phyloP scores from a whole-genome alignment of 176 grass and related monocot genomes.

The Tuctoria greenei region DNA sequence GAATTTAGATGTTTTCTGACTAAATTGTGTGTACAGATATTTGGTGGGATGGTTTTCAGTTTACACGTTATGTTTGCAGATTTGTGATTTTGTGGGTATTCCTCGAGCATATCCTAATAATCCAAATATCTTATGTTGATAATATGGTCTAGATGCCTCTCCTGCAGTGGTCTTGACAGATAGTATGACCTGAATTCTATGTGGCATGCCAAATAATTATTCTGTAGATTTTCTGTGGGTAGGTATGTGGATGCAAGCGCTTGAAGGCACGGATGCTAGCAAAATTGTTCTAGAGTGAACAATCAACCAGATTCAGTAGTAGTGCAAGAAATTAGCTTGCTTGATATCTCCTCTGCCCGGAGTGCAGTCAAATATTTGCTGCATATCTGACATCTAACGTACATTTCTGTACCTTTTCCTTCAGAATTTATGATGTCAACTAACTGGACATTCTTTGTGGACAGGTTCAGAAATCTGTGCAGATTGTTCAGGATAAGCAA shows the following conservation, averaged over 20 bases:
- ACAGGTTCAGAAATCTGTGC: constrained; percentile 83
- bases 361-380: not conserved
- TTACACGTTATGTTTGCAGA: not conserved
- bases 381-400: not conserved
- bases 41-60: not conserved
- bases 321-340: not conserved
- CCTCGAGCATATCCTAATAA: no score
- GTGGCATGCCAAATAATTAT: not conserved
- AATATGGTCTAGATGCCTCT: not conserved
- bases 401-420: not conserved
- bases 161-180: not conserved
- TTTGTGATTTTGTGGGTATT: not conserved
- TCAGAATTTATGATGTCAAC: not conserved
- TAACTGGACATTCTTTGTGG: constrained; percentile 15
- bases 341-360: not conserved
- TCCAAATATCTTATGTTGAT: not conserved
- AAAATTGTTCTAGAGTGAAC: not conserved
- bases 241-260: not conserved
- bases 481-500: constrained; percentile 82
- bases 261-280: not conserved
- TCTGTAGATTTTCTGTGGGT: not conserved
- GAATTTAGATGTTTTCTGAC: not conserved
- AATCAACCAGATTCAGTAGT: not conserved
- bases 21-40: not conserved
- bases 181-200: not conserved